phyloP scores from a whole-genome alignment of 805 yeast genomes.

The Groenewaldozyma tartarivorans region DNA sequence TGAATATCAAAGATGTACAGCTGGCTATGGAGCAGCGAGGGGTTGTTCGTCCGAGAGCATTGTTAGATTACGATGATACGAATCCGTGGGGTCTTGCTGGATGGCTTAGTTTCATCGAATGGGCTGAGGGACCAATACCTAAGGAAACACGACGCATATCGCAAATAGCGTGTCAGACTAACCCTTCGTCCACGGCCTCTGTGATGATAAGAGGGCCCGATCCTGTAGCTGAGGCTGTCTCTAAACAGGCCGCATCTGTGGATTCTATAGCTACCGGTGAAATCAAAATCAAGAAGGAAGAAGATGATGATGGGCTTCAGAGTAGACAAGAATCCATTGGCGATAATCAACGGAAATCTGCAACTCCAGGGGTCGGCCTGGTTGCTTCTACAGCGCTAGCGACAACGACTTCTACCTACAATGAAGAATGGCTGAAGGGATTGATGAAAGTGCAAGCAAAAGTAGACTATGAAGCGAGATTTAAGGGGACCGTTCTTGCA shows the following conservation, averaged over 20 bases:
- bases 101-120: constrained; percentile 41
- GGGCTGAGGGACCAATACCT: constrained; percentile 43
- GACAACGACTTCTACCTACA: constrained; percentile 1
- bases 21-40: constrained; percentile 60
- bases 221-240: background rate
- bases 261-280: background rate
- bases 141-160: constrained; percentile 32
- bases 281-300: constrained; percentile 1
- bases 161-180: constrained; percentile 4
- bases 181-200: background rate
- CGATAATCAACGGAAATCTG: background rate
- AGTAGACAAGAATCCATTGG: constrained; percentile 5
- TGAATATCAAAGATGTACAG: constrained; percentile 57
- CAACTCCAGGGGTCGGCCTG: too few species aligned
- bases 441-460: constrained; percentile 24
- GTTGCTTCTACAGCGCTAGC: constrained; percentile 3
- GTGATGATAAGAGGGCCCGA: too few species aligned
- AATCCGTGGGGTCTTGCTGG: constrained; percentile 39
- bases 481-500: constrained; percentile 24
- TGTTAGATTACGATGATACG: constrained; percentile 46
- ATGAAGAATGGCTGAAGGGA: constrained; percentile 26
- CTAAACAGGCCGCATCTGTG: background rate
- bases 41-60: constrained; percentile 47
- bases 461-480: constrained; percentile 27
- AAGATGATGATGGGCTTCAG: too few species aligned